Evolutionary conservation across 169 alveolate genomes (phyloP).

Genomic region (Eimeria mitis): DNA sequence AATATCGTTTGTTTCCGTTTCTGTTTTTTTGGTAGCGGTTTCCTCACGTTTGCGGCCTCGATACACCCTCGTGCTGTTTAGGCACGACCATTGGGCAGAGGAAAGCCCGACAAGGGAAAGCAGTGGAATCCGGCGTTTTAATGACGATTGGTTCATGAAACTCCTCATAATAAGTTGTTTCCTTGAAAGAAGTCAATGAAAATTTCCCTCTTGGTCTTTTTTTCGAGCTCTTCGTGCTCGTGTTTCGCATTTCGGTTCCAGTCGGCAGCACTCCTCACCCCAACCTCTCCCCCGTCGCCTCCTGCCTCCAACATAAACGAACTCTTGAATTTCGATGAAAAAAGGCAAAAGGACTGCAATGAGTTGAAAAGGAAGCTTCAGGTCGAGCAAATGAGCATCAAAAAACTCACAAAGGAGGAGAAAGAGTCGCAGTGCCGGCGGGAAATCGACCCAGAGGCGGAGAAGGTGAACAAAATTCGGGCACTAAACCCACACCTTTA

Average conservation of each 20-base stretch:
- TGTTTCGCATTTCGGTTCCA: not conserved
- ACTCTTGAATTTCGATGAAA: not conserved
- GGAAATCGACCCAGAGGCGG: constrained; percentile 40
- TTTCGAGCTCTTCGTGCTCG: not conserved
- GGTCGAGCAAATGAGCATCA: not conserved
- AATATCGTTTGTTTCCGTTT: too few species aligned
- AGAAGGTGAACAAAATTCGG: not conserved
- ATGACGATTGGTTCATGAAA: not conserved
- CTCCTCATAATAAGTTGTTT: not conserved
- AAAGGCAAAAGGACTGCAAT: constrained; percentile 25
- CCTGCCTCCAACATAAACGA: constrained; percentile 10
- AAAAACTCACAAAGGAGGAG: constrained; percentile 9
- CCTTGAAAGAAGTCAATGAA: not conserved
- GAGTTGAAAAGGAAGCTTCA: constrained; percentile 23
- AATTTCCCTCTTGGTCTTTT: not conserved
- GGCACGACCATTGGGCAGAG: not conserved
- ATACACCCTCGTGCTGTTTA: not conserved
- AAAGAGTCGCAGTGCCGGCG: constrained; percentile 7
- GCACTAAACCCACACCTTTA: not conserved
- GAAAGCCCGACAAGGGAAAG: not conserved
- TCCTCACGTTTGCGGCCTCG: not conserved
- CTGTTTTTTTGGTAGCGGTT: too few species aligned
- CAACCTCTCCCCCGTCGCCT: not conserved
- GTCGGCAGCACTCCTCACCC: constrained; percentile 41
- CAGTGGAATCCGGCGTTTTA: not conserved